Conservation (phyloP, 1,139 yeast species). For the Lodderomyces beijingensis region DNA sequence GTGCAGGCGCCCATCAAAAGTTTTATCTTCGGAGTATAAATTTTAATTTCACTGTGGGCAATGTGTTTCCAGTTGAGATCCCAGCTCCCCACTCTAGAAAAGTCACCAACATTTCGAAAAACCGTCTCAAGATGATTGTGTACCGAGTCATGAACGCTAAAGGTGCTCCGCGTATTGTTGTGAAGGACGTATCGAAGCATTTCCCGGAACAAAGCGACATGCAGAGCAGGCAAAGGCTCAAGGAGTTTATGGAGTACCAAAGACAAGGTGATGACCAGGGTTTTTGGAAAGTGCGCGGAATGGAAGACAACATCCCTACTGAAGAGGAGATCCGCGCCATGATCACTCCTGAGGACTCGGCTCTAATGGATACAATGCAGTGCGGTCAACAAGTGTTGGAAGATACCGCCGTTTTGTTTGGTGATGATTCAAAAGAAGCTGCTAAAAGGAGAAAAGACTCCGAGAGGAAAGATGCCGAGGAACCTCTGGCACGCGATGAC, state of each 20-base stretch:
- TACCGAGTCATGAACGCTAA: slow-evolving; percentile 79
- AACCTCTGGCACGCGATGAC: slow-evolving; percentile 16
- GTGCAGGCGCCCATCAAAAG: slow-evolving; percentile 61
- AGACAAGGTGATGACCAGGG: slow-evolving; percentile 95
- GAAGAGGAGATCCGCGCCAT: slow-evolving; percentile 79
- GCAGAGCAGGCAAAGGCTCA: slow-evolving; percentile 92
- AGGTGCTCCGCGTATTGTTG: slow-evolving; percentile 71
- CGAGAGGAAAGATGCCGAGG: slow-evolving; percentile 16
- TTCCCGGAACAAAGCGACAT: slow-evolving; percentile 97
- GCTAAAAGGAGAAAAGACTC: slow-evolving; percentile 16
- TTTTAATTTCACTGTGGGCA: slow-evolving; percentile 83
- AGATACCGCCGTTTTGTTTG: slow-evolving; percentile 57
- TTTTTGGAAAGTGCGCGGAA: slow-evolving; percentile 81
- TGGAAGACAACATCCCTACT: slow-evolving; percentile 56
- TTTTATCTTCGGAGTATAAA: slow-evolving; percentile 59
- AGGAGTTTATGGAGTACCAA: slow-evolving; percentile 98
- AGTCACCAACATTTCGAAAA: slow-evolving; percentile 89
- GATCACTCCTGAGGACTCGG: slow-evolving; percentile 89
- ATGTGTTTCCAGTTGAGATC: slow-evolving; percentile 88
- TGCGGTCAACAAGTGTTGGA: slow-evolving; percentile 83
- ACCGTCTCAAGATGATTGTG: slow-evolving; percentile 89
- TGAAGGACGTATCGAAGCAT: slow-evolving; percentile 84
- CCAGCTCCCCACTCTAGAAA: slow-evolving; percentile 98
- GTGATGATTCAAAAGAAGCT: slow-evolving; percentile 17
- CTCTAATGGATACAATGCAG: slow-evolving; percentile 87